phyloP scores from a whole-genome alignment of 345 rosid genomes.

The Acer negundo region DNA sequence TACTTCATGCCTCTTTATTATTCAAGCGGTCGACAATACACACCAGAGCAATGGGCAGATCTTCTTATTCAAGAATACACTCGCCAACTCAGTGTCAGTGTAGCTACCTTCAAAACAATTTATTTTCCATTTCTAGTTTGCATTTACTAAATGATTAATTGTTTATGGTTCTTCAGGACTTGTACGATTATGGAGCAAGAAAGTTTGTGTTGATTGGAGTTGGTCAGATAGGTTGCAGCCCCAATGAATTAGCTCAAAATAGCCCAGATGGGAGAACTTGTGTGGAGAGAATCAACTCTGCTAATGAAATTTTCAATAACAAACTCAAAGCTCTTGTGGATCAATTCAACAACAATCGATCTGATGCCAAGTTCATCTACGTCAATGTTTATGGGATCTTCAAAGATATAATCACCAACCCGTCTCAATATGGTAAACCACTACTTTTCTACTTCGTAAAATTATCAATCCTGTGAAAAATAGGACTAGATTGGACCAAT shows the following conservation, averaged over 20 bases:
- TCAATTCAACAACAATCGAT: constrained; percentile 51
- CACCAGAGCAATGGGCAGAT: constrained; percentile 58
- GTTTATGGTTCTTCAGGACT: constrained; percentile 29
- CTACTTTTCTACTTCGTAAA: background rate
- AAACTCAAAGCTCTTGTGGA: constrained; percentile 70
- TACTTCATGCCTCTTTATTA: constrained; percentile 82
- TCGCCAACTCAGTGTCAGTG: constrained; percentile 56
- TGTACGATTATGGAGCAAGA: constrained; percentile 81
- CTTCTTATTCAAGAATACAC: constrained; percentile 59
- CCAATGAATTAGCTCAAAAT: constrained; percentile 63
- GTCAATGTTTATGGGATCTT: constrained; percentile 75
- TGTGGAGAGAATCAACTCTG: constrained; percentile 52
- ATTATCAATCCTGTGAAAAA: background rate
- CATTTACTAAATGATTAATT: background rate
- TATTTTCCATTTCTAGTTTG: background rate
- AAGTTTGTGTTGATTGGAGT: constrained; percentile 75
- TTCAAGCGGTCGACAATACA: constrained; percentile 50
- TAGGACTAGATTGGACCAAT: no score
- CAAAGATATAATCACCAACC: constrained; percentile 53
- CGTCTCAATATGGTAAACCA: constrained; percentile 50
- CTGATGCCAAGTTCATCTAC: constrained; percentile 66
- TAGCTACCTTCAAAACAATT: no score
- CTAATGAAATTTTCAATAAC: constrained; percentile 71
- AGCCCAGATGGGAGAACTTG: constrained; percentile 73
- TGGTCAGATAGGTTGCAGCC: constrained; percentile 92